phyloP scores from a whole-genome alignment of 2,329 filamentous ascomycete genomes.

The Ophiostoma piceae region DNA sequence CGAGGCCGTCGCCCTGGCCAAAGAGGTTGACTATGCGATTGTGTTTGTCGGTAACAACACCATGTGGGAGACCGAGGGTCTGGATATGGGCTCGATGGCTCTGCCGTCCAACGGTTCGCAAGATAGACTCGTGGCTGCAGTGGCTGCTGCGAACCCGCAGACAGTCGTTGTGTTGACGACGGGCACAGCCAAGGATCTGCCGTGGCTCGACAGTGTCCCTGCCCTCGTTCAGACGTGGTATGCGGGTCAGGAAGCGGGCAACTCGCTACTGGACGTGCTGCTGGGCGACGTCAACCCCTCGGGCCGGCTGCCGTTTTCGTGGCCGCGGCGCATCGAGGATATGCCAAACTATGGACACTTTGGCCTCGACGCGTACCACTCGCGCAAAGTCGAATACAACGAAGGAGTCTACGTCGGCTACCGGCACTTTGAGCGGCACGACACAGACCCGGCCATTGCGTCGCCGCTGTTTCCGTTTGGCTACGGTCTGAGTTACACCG shows the following conservation, averaged over 20 bases:
- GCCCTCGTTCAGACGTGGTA: neutral
- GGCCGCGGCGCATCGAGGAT: neutral
- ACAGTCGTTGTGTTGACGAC: no score
- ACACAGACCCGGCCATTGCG: neutral
- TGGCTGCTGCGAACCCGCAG: no score
- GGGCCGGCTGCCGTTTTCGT: neutral
- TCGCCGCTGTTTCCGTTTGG: neutral
- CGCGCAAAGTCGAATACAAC: neutral
- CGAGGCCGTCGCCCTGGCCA: no score
- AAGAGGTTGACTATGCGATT: no score
- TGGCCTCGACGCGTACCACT: neutral
- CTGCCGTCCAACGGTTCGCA: no score
- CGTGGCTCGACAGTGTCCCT: no score
- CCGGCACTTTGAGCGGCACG: neutral
- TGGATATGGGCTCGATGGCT: no score
- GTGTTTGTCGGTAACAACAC: no score
- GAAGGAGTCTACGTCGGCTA: neutral
- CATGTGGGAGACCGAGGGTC: no score
- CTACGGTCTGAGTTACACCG: neutral
- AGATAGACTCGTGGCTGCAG: no score
- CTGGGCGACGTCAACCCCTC: neutral
- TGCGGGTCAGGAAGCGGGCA: neutral
- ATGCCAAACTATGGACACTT: neutral
- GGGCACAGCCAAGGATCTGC: no score
- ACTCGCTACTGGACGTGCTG: neutral